Percentiles rank a stretch among this genome's conserved stretches.
phyloP scores from a whole-genome alignment of 1,284 basidiomycete genomes.

The Schizophyllum amplum region DNA sequence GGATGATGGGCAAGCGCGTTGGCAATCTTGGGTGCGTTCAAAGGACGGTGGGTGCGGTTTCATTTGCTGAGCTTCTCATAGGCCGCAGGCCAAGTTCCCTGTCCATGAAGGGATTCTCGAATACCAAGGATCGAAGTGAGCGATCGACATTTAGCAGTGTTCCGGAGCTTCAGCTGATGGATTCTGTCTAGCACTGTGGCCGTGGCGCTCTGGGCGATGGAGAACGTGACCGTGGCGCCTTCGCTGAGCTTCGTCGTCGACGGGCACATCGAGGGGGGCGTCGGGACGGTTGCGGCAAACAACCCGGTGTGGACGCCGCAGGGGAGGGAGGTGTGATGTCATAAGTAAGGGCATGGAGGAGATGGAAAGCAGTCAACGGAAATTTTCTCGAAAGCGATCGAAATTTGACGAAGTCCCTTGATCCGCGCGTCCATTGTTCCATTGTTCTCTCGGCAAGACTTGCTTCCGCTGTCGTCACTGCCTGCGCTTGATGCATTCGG shows the following conservation, averaged over 20 bases:
- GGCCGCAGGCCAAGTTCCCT: conserved; percentile 71
- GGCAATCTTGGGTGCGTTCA: conserved; percentile 55
- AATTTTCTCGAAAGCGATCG: not conserved
- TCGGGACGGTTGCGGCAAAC: conserved; percentile 44
- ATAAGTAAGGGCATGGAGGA: too few species aligned
- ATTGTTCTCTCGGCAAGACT: not conserved
- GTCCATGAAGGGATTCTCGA: conserved; percentile 71
- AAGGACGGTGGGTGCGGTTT: conserved; percentile 1
- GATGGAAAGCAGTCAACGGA: too few species aligned
- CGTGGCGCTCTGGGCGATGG: conserved; percentile 64
- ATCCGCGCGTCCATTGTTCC: not conserved
- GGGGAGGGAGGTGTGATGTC: conserved; percentile 23
- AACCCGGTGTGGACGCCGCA: conserved; percentile 50
- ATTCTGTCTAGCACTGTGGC: conserved; percentile 51
- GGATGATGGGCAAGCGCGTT: conserved; percentile 77
- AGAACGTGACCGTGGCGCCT: conserved; percentile 39
- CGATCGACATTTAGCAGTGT: conserved; percentile 5
- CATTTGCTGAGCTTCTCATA: conserved; percentile 16
- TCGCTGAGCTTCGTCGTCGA: conserved; percentile 49
- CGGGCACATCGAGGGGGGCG: conserved; percentile 54
- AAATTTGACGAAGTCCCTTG: not conserved
- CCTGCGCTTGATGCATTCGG: not conserved
- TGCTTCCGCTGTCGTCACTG: not conserved
- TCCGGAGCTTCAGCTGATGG: conserved; percentile 1
- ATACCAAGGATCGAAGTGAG: conserved; percentile 64